phyloP scores from a whole-genome alignment of 495 filamentous ascomycete species.

The Sordaria brevicollis region DNA sequence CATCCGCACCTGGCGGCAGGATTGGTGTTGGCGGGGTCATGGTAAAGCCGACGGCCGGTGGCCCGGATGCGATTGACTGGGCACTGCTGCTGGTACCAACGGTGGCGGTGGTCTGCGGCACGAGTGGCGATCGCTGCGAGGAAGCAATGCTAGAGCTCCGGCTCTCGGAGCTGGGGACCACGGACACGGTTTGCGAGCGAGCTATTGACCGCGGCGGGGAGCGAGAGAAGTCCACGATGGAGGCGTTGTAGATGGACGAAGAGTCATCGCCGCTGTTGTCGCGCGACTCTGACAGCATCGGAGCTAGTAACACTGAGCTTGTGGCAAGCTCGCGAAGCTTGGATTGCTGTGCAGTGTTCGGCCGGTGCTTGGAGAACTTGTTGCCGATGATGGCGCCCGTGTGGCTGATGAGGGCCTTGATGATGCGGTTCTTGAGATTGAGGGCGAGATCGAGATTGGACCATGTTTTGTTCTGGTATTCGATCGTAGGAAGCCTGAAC shows the following conservation, averaged over 20 bases:
- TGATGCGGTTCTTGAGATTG: conserved; percentile 85
- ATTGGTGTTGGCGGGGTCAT: conserved; percentile 31
- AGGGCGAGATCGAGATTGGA: conserved; percentile 92
- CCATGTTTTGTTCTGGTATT: conserved; percentile 98
- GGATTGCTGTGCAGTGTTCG: conserved; percentile 64
- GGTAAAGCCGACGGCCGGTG: conserved; percentile 1
- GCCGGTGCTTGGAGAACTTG: conserved; percentile 83
- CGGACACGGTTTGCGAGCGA: conserved; percentile 29
- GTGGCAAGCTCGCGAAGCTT: conserved; percentile 71
- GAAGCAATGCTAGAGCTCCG: conserved; percentile 38
- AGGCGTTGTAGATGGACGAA: conserved; percentile 33
- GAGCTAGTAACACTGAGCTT: conserved; percentile 42
- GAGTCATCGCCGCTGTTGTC: conserved; percentile 43
- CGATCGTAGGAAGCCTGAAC: conserved; percentile 86
- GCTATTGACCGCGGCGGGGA: conserved; percentile 36
- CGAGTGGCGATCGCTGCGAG: conserved; percentile 26
- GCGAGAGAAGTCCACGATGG: conserved; percentile 39
- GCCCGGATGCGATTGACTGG: background rate
- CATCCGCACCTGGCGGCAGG: conserved; percentile 1
- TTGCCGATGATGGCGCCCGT: conserved; percentile 95
- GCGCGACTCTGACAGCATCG: conserved; percentile 19
- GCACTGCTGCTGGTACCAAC: background rate
- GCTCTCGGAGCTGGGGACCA: conserved; percentile 26
- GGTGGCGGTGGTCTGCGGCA: background rate
- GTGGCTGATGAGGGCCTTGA: conserved; percentile 87